Evolutionary conservation across 305 asterid genomes (phyloP).

Genomic region (Solanum chacoense): DNA sequence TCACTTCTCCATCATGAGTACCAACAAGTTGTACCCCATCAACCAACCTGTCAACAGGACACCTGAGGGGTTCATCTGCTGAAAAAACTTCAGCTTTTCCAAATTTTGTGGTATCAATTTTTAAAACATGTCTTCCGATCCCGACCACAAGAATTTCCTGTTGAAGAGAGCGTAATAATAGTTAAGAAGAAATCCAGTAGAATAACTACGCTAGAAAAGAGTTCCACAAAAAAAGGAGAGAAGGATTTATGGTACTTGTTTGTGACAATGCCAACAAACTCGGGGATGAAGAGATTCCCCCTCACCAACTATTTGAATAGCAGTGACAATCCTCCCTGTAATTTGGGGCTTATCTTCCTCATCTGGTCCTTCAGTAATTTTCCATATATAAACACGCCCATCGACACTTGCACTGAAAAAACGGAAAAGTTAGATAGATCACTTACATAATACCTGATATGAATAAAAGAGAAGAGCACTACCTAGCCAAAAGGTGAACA

Average conservation of each 20-base stretch:
- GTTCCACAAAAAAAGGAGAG: neutral
- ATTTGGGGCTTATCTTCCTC: slow-evolving; percentile 87
- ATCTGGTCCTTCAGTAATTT: slow-evolving; percentile 79
- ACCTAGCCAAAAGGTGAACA: slow-evolving; percentile 94
- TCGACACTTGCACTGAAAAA: slow-evolving; percentile 74
- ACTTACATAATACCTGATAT: slow-evolving; percentile 6
- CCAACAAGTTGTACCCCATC: slow-evolving; percentile 88
- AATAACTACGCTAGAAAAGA: neutral
- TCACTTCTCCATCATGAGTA: slow-evolving; percentile 84
- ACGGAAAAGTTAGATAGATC: slow-evolving; percentile 10
- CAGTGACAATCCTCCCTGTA: slow-evolving; percentile 56
- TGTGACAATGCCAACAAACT: slow-evolving; percentile 94
- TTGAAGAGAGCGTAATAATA: slow-evolving; percentile 1
- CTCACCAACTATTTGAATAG: slow-evolving; percentile 70
- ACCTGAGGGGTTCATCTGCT: slow-evolving; percentile 74
- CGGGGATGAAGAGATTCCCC: slow-evolving; percentile 78
- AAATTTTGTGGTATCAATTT: slow-evolving; percentile 75
- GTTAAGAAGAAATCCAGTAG: neutral
- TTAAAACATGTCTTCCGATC: slow-evolving; percentile 57
- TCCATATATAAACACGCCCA: slow-evolving; percentile 89
- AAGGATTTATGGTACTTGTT: slow-evolving; percentile 44
- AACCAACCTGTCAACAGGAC: slow-evolving; percentile 57
- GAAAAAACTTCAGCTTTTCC: slow-evolving; percentile 66
- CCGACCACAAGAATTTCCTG: slow-evolving; percentile 93
- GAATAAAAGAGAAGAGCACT: slow-evolving; percentile 11